Base-by-base conservation (phyloP, 2,329 filamentous ascomycete species). In the Phaeosphaeriaceae sp. region DNA sequence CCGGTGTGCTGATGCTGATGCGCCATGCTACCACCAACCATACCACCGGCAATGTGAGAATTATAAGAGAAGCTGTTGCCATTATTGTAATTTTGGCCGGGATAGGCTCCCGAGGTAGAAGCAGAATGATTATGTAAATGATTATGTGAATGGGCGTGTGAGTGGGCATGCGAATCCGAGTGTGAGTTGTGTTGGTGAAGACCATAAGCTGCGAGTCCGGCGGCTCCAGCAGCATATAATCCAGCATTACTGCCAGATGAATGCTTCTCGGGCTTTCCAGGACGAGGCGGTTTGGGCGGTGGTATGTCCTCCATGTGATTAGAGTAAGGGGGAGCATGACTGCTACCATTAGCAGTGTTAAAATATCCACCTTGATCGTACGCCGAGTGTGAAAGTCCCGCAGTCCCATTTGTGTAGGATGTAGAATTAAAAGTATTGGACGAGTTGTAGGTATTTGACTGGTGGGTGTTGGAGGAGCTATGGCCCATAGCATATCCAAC, bases 1-100 rank as follows among this genome's bases (percentile, higher is more conserved):
- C 83, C 83, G 36, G 76, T 77, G 48, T 82, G 82, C 43, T 79
- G 79, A 56, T 83, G 81, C 37, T 51, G 60, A 48, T 79, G 76
- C 26, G 76, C 76, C 64, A 82, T 75, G 9, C 23, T 26, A 26
- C 23, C 23, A 11, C 23, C 23, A 26, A 6, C 6, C 23, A 26
- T 26, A 26, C 69, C 68, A 16, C 70, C 70, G 18, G 63, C 52
- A 52, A 57, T 59, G 36, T 64, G 68, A 7, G 59, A 44, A 28
- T 47, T 54, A 9, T 61, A 54, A 5, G 61, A 66, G 6, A 61
- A 52, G 11, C 46, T 44, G 15, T 44, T 16, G 17, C 57, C 64
- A 32, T 49, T 48, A 42, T 64, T 55, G 6, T 52, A 50, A 5
- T 61, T 56, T 8, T 63, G 61, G 13, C 60, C 63, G 6, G 64